Conservation (phyloP, 371 early-diverging fungal genomes). For the Nematocida parisii region DNA sequence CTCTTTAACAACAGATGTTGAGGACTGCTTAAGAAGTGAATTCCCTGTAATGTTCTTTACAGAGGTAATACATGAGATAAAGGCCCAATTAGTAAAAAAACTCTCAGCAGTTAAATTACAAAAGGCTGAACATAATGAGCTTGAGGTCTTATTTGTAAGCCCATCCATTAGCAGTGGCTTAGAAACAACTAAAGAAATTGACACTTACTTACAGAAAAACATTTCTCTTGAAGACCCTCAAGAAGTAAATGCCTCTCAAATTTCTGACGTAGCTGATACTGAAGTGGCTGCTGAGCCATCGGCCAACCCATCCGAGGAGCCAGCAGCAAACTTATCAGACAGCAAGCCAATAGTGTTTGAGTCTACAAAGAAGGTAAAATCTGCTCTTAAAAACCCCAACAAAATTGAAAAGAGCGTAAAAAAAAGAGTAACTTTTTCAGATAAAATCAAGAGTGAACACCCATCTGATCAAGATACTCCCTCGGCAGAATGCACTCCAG, state of each 20-base stretch:
- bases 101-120: neutral
- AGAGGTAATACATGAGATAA: neutral
- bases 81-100: neutral
- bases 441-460: too few species aligned
- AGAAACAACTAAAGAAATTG: neutral
- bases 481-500: too few species aligned
- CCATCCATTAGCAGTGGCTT: neutral
- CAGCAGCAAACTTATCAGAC: too few species aligned
- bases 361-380: too few species aligned
- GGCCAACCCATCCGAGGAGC: too few species aligned
- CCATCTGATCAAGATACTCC: too few species aligned
- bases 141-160: neutral
- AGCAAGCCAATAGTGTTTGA: too few species aligned
- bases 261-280: neutral
- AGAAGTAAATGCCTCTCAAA: neutral
- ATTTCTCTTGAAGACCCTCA: neutral
- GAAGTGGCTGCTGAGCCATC: too few species aligned
- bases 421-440: too few species aligned
- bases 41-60: neutral
- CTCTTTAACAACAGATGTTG: neutral
- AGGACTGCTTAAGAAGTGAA: neutral
- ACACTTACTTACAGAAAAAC: neutral
- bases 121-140: neutral
- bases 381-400: too few species aligned
- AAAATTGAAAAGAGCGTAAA: too few species aligned